Evolutionary conservation across 2,329 filamentous ascomycete species (phyloP), one percentile per base, ranked within the genome.

Genomic region (Penicillium janthinellum): DNA sequence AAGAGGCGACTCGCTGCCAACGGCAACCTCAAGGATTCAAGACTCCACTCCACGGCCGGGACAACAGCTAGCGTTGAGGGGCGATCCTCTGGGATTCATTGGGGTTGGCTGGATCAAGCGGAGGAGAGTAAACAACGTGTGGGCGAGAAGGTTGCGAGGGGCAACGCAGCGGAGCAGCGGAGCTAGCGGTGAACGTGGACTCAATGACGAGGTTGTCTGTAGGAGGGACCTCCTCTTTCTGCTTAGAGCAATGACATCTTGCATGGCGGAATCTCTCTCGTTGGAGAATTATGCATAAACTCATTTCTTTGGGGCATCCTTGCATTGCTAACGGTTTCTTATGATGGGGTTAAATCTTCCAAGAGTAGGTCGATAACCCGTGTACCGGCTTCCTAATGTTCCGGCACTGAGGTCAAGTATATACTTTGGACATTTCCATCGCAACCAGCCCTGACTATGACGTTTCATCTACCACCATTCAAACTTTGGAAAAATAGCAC

Each of bases 71-170:
- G 66, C 53, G 57, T 39, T 52, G 58, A 55, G 47, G 64, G 63
- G 38, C 58, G 58, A 67, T 66, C 64, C 55, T 59, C 31, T 66
- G 64, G 68, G 67, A 66, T 66, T 64, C 58, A 57, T 67, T 66
- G 65, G 68, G 68, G 68, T 70, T 69, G 68, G 65, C 59, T 62
- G 61, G 64, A 63, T 64, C 57, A 61, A 64, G 22, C n/a, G 63
- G 66, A 65, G 64, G 64, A 54, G 57, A 64, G 69, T 74, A 75
- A 75, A 75, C 72, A 75, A 63, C 59, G 64, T 70, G 66, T 66
- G 64, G 65, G 60, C 57, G 63, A 61, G 47, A 60, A 56, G 57
- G 72, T 74, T 74, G 72, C 69, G 61, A 63, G 64, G 70, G 72
- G 72, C 71, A 74, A 74, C 72, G 52, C 52, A 20, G 28, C 42